Evolutionary conservation across 768 basidiomycete species (phyloP).

Genomic region (Termitomyces sp.): DNA sequence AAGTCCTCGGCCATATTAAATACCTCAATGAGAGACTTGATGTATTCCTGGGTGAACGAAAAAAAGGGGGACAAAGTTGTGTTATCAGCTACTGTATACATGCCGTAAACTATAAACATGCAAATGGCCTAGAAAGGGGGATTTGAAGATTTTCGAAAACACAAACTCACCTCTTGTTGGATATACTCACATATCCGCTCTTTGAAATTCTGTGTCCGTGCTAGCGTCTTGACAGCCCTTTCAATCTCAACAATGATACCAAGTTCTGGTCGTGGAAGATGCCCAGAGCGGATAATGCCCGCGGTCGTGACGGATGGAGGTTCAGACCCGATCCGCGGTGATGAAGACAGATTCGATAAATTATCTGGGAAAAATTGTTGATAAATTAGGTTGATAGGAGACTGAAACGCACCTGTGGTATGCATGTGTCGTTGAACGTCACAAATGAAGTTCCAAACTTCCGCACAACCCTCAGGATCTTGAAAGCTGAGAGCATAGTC

Average conservation of each 20-base stretch:
- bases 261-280: slow-evolving; percentile 69
- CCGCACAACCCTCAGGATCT: slow-evolving; percentile 89
- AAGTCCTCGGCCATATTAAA: slow-evolving; percentile 88
- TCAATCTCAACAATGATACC: slow-evolving; percentile 80
- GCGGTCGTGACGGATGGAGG: slow-evolving; percentile 51
- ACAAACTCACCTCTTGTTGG: slow-evolving; percentile 62
- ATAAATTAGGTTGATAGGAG: slow-evolving; percentile 1
- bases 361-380: slow-evolving; percentile 32
- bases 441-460: slow-evolving; percentile 96
- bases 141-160: slow-evolving; percentile 4
- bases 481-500: slow-evolving; percentile 98
- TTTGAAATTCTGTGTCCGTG: slow-evolving; percentile 66
- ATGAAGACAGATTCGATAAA: slow-evolving; percentile 45
- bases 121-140: slow-evolving; percentile 4
- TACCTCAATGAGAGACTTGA: slow-evolving; percentile 80
- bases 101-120: slow-evolving; percentile 14
- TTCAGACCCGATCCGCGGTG: slow-evolving; percentile 55
- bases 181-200: slow-evolving; percentile 90
- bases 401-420: slow-evolving; percentile 41
- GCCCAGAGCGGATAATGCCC: slow-evolving; percentile 63
- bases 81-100: slow-evolving; percentile 20
- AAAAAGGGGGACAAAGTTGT: slow-evolving; percentile 14
- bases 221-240: slow-evolving; percentile 65
- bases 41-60: slow-evolving; percentile 62
- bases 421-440: slow-evolving; percentile 88